Conservation (phyloP, 352 stramenopile genomes). For the Globisporangium emineosum region DNA sequence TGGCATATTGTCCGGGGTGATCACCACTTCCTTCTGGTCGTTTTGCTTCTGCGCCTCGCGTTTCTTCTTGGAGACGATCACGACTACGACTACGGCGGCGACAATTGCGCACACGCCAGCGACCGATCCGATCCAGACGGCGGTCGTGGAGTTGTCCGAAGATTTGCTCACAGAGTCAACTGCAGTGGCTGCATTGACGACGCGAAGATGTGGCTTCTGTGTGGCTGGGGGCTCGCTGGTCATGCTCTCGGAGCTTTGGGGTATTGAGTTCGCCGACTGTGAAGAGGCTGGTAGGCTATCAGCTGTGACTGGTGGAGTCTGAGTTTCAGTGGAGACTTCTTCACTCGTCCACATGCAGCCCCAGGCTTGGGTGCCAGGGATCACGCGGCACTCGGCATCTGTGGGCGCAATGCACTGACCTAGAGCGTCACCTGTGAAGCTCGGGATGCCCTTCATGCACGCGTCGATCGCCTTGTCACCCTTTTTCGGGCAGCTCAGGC, state of each 20-base stretch:
- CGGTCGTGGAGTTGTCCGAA: conserved; percentile 1
- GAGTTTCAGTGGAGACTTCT: not conserved
- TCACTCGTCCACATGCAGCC: conserved; percentile 8
- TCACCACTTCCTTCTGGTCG: conserved; percentile 37
- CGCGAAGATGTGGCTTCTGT: not conserved
- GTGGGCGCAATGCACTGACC: conserved; percentile 22
- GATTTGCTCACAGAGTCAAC: not conserved
- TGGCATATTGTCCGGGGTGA: conserved; percentile 33
- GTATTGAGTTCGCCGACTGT: conserved; percentile 2
- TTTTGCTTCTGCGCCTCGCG: conserved; percentile 5
- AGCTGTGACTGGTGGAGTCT: not conserved
- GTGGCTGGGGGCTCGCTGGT: not conserved
- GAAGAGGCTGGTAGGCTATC: not conserved
- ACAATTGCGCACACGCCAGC: conserved; percentile 23
- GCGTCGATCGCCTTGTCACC: conserved; percentile 24
- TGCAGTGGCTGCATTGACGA: not conserved
- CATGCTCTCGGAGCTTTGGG: not conserved
- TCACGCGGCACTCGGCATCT: conserved; percentile 20
- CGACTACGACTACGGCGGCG: conserved; percentile 17
- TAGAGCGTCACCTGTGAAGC: conserved; percentile 22
- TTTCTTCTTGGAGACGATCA: conserved; percentile 20
- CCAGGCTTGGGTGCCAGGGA: conserved; percentile 4
- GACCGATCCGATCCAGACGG: conserved; percentile 20
- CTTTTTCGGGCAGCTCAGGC: conserved; percentile 29
- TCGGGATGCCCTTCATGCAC: conserved; percentile 26